Conservation (phyloP, 768 basidiomycete species). For the Xerocomus brunneocitrinus region DNA sequence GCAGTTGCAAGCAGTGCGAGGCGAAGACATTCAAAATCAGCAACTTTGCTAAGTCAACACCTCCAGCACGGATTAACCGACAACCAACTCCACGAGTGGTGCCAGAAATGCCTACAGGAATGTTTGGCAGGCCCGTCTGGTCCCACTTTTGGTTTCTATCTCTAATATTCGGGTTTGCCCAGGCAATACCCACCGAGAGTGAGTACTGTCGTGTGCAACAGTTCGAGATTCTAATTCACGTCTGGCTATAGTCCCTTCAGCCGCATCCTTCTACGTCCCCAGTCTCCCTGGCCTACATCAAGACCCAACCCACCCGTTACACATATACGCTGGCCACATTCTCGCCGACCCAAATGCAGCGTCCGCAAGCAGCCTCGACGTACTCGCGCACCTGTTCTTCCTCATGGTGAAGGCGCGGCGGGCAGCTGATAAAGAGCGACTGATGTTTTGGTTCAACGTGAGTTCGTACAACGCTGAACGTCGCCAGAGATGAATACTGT, state of each 20-base stretch:
- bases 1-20: too few relatives aligned
- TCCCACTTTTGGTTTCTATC: slow-evolving; percentile 14
- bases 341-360: slow-evolving; percentile 66
- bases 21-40: too few relatives aligned
- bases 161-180: slow-evolving; percentile 3
- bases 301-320: slow-evolving; percentile 55
- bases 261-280: slow-evolving; percentile 80
- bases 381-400: slow-evolving; percentile 82
- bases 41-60: too few relatives aligned
- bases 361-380: slow-evolving; percentile 48
- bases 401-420: slow-evolving; percentile 85
- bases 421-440: slow-evolving; percentile 81
- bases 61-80: not conserved
- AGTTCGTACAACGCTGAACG: slow-evolving; percentile 20
- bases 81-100: not conserved
- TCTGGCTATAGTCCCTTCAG: slow-evolving; percentile 54
- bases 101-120: slow-evolving; percentile 5
- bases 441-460: slow-evolving; percentile 98
- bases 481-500: not conserved
- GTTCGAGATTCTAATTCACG: not conserved
- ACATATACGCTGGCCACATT: slow-evolving; percentile 81
- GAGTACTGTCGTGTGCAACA: slow-evolving; percentile 4
- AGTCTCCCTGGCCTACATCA: slow-evolving; percentile 73
- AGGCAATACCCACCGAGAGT: slow-evolving; percentile 41
- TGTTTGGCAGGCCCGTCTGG: slow-evolving; percentile 9